Conservation (phyloP, 768 basidiomycete genomes). For the Lyophyllum shimeji region DNA sequence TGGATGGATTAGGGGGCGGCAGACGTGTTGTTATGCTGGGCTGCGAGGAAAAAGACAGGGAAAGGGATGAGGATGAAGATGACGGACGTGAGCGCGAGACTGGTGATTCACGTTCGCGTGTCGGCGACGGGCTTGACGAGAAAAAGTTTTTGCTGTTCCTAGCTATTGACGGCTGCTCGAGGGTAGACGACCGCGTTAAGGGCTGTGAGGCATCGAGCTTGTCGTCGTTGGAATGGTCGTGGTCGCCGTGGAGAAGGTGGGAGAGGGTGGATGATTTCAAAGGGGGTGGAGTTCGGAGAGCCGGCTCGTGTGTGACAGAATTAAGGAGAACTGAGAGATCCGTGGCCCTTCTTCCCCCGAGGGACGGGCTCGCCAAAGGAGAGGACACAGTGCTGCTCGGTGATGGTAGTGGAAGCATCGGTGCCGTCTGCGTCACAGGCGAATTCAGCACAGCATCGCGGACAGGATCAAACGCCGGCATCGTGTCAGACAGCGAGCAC, state of each 20-base stretch:
- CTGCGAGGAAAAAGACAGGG: conserved; percentile 17
- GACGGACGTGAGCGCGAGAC: conserved; percentile 33
- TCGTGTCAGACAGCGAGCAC: conserved; percentile 26
- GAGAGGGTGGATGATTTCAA: conserved; percentile 43
- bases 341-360: conserved; percentile 63
- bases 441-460: conserved; percentile 85
- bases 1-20: conserved; percentile 27
- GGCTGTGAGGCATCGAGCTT: conserved; percentile 32
- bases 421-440: conserved; percentile 50
- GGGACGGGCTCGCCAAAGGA: conserved; percentile 43
- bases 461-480: conserved; percentile 85
- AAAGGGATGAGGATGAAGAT: conserved; percentile 34
- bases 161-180: conserved; percentile 14
- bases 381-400: conserved; percentile 30
- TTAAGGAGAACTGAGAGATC: conserved; percentile 79
- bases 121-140: conserved; percentile 24
- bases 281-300: conserved; percentile 27
- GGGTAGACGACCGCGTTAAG: conserved; percentile 23
- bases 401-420: conserved; percentile 23
- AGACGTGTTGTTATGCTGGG: conserved; percentile 12
- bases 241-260: conserved; percentile 38
- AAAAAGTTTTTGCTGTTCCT: conserved; percentile 19
- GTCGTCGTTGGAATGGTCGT: conserved; percentile 25
- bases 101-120: conserved; percentile 28
- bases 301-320: conserved; percentile 40